These are phyloP conservation scores for Fusarium nelsonii DNA, from an alignment of 2,329 filamentous ascomycete species.

Conservation along the genomic window DNA sequence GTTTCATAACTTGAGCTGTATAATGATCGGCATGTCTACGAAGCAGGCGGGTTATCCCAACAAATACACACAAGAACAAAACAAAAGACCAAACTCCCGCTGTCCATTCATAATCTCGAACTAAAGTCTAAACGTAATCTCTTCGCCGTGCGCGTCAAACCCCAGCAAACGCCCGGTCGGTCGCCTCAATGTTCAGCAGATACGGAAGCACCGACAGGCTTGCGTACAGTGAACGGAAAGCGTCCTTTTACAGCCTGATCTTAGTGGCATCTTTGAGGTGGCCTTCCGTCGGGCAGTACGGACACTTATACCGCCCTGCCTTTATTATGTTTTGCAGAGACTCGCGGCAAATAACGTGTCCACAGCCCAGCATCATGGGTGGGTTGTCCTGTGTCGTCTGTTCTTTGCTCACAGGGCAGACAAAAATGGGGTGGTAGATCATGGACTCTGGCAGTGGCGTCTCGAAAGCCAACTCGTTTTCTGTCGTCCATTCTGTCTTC, in stretches of 20 bases:
- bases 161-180: slow-evolving; percentile 26
- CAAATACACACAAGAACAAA: slow-evolving; percentile 8
- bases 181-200: not conserved
- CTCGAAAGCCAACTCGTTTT: slow-evolving; percentile 88
- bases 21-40: slow-evolving; percentile 16
- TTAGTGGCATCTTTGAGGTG: slow-evolving; percentile 79
- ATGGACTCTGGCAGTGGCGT: slow-evolving; percentile 70
- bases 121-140: slow-evolving; percentile 4
- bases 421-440: slow-evolving; percentile 95
- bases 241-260: slow-evolving; percentile 69
- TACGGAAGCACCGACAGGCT: not conserved
- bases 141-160: not conserved
- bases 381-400: slow-evolving; percentile 94
- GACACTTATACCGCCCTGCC: slow-evolving; percentile 88
- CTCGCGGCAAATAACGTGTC: slow-evolving; percentile 91
- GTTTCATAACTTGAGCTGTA: slow-evolving; percentile 27
- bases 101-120: slow-evolving; percentile 28
- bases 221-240: not conserved
- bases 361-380: slow-evolving; percentile 96
- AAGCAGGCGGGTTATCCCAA: slow-evolving; percentile 29
- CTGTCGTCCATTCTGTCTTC: slow-evolving; percentile 93
- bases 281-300: slow-evolving; percentile 92
- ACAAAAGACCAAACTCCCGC: slow-evolving; percentile 39
- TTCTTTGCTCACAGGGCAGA: slow-evolving; percentile 96
- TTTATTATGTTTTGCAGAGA: slow-evolving; percentile 84